Evolutionary conservation across 768 basidiomycete genomes (phyloP).

Genomic region (Tulasnella sp.): DNA sequence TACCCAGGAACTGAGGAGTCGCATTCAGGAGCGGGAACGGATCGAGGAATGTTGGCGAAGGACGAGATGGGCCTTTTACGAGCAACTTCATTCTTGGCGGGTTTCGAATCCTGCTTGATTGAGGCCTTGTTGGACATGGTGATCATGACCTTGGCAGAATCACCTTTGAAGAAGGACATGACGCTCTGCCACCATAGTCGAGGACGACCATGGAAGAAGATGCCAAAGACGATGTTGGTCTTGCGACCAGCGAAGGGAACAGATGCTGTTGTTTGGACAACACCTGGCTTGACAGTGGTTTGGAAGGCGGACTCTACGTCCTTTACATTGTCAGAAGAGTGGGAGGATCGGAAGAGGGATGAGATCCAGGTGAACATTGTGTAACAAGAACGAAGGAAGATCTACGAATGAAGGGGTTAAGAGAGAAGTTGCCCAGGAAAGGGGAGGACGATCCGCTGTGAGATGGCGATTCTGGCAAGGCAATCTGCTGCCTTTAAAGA

Average conservation of each 20-base stretch:
- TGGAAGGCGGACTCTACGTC: conserved; percentile 9
- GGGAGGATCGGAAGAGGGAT: conserved; percentile 7
- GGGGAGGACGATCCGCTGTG: too few species aligned
- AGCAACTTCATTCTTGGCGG: not conserved
- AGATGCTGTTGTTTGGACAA: too few species aligned
- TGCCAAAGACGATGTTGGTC: conserved; percentile 1
- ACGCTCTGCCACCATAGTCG: not conserved
- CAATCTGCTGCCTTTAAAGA: too few species aligned
- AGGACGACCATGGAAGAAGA: not conserved
- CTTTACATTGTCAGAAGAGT: not conserved
- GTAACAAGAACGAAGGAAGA: too few species aligned
- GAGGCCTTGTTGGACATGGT: not conserved
- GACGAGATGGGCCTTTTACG: not conserved
- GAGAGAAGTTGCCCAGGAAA: too few species aligned
- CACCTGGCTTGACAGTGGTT: not conserved
- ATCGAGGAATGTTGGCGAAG: not conserved
- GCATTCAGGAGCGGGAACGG: not conserved
- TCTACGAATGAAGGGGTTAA: too few species aligned
- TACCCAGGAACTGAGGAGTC: conserved; percentile 21
- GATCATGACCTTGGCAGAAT: conserved; percentile 1
- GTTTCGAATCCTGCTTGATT: not conserved
- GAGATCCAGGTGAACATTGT: conserved; percentile 10
- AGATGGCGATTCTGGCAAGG: too few species aligned
- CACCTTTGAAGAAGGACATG: conserved; percentile 6
- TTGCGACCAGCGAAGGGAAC: conserved; percentile 5